Evolutionary conservation across 208 protist species (phyloP).

Genomic region (Trypanosoma platydactyli): DNA sequence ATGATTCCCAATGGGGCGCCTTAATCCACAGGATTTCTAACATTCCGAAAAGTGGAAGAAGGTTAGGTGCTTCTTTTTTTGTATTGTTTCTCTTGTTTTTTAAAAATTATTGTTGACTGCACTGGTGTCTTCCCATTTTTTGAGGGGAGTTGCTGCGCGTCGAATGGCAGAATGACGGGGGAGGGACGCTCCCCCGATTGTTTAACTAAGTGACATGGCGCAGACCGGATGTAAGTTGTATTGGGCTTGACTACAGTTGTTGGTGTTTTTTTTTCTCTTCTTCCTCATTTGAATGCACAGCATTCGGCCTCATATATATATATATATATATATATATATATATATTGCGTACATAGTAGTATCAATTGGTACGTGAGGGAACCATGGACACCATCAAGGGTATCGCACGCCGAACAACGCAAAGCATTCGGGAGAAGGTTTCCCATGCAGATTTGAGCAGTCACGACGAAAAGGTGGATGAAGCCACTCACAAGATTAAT

Average conservation of each 20-base stretch:
- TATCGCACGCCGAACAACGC: constrained; percentile 72
- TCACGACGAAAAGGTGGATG: constrained; percentile 41
- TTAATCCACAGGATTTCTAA: background rate
- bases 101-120: constrained; percentile 8
- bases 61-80: background rate
- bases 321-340: constrained; percentile 5
- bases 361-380: constrained; percentile 9
- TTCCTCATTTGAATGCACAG: background rate
- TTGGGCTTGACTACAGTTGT: no score
- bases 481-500: constrained; percentile 47
- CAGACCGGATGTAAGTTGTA: background rate
- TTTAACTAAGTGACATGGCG: background rate
- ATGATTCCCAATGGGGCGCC: background rate
- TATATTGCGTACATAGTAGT: constrained; percentile 10
- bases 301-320: constrained; percentile 6
- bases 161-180: background rate
- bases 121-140: constrained; percentile 10
- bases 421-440: constrained; percentile 74
- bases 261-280: constrained; percentile 36
- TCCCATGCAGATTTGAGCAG: constrained; percentile 32
- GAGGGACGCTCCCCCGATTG: background rate
- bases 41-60: background rate
- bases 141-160: background rate
- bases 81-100: constrained; percentile 12
- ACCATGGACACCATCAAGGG: constrained; percentile 71